Percentiles rank a stretch among this genome's conserved stretches.
Conservation (phyloP, 2,329 filamentous ascomycete species). For the Drechslerella coelobrocha region DNA sequence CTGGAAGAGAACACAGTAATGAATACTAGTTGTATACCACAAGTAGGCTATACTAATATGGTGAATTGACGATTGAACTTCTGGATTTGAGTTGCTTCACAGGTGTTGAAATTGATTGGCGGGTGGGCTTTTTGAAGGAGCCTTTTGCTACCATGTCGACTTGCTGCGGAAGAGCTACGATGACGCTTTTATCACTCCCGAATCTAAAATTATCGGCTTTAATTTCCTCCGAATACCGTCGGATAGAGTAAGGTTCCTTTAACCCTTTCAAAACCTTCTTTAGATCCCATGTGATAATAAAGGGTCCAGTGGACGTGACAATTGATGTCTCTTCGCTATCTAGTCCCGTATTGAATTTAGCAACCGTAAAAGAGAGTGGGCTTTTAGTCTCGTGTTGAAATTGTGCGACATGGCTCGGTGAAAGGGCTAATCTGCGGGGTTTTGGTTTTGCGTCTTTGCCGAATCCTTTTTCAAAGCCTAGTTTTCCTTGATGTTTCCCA, state of each 20-base stretch:
- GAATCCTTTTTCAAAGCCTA: constrained; percentile 96
- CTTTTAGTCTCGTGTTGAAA: constrained; percentile 95
- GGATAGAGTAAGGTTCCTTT: constrained; percentile 93
- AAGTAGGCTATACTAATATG: constrained; percentile 48
- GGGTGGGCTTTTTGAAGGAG: constrained; percentile 82
- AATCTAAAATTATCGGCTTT: constrained; percentile 99
- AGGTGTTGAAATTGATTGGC: constrained; percentile 82
- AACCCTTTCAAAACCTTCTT: constrained; percentile 83
- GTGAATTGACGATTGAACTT: constrained; percentile 53
- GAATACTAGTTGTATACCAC: background rate
- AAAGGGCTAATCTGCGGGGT: constrained; percentile 85
- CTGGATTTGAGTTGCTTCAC: constrained; percentile 56
- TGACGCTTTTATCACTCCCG: constrained; percentile 95
- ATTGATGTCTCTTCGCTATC: constrained; percentile 86
- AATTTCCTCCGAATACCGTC: constrained; percentile 92
- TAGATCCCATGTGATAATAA: constrained; percentile 94
- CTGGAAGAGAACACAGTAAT: background rate
- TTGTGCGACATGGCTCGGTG: constrained; percentile 90
- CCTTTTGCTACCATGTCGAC: constrained; percentile 96
- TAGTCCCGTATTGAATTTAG: constrained; percentile 89
- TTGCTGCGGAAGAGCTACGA: constrained; percentile 94
- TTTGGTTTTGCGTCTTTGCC: constrained; percentile 92
- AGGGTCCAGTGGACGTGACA: constrained; percentile 93
- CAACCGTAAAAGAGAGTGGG: constrained; percentile 84
- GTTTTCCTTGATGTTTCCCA: constrained; percentile 95